Conservation (phyloP, 208 protist genomes). For the Endotrypanum monterogeii region DNA sequence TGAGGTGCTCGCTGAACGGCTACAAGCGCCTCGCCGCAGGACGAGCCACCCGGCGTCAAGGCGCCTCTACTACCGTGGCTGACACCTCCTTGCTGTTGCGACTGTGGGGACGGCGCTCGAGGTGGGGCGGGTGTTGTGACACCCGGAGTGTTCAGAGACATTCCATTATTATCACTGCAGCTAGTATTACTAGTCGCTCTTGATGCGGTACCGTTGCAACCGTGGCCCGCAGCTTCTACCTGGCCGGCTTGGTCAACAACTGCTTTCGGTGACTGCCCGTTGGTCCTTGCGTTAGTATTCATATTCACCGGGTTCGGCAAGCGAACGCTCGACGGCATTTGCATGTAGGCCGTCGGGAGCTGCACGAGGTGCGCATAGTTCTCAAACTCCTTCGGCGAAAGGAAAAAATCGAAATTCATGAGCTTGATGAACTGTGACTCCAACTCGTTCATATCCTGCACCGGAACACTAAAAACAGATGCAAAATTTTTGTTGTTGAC, state of each 20-base stretch:
- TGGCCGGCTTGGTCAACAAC: background rate
- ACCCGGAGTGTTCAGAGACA: background rate
- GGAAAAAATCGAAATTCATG: constrained; percentile 78
- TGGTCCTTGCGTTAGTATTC: constrained; percentile 1
- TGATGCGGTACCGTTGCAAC: background rate
- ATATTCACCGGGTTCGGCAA: constrained; percentile 16
- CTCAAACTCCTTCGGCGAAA: constrained; percentile 74
- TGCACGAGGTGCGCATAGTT: constrained; percentile 62
- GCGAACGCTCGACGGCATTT: constrained; percentile 26
- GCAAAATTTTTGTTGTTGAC: constrained; percentile 91
- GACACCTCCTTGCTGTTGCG: background rate
- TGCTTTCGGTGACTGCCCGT: background rate
- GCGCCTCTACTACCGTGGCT: background rate
- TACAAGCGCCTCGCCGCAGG: constrained; percentile 2
- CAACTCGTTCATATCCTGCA: constrained; percentile 68
- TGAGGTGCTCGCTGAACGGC: background rate
- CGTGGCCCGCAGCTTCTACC: background rate
- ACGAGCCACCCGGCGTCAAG: background rate
- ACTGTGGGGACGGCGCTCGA: constrained; percentile 2
- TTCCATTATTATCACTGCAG: background rate
- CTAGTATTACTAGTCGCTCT: background rate
- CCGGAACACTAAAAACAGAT: constrained; percentile 61
- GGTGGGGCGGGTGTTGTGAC: background rate
- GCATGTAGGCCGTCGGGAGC: constrained; percentile 25
- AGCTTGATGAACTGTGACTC: constrained; percentile 75